Percentiles rank a stretch among this genome's conserved stretches.
Conservation (phyloP, 768 basidiomycete species). For the Tulasnella sp. region DNA sequence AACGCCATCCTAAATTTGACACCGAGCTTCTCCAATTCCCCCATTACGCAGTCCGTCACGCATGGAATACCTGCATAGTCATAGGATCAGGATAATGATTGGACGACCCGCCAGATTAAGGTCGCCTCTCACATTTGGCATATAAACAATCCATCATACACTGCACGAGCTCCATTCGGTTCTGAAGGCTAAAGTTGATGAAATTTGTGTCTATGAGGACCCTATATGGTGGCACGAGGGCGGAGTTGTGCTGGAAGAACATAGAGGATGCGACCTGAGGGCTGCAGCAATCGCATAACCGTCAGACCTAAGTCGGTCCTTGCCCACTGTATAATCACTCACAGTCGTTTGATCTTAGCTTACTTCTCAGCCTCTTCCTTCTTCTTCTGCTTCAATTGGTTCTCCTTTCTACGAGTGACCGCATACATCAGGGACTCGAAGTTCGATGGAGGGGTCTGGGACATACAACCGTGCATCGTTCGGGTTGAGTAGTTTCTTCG, state of each 20-base stretch:
- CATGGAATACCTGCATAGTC: conserved; percentile 75
- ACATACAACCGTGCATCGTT: conserved; percentile 84
- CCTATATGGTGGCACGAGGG: conserved; percentile 92
- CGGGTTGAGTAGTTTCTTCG: conserved; percentile 89
- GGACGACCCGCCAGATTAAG: background rate
- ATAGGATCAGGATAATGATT: background rate
- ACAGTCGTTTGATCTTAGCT: conserved; percentile 71
- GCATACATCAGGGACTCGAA: background rate
- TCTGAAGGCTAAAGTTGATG: conserved; percentile 97
- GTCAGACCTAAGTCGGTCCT: background rate
- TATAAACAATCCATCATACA: conserved; percentile 99
- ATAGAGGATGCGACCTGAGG: conserved; percentile 82
- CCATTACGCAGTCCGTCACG: conserved; percentile 98
- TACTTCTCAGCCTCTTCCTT: conserved; percentile 72
- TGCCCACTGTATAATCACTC: conserved; percentile 24
- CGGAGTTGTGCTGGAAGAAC: conserved; percentile 89
- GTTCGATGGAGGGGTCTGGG: background rate
- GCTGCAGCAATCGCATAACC: conserved; percentile 31
- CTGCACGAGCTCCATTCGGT: conserved; percentile 87
- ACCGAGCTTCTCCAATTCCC: conserved; percentile 94
- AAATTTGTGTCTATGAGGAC: conserved; percentile 99
- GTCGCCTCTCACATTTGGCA: conserved; percentile 77
- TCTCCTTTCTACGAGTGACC: conserved; percentile 61
- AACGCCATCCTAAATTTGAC: conserved; percentile 91
- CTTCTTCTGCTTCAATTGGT: conserved; percentile 79